Evolutionary conservation across 306 rosid species (phyloP), one percentile per base, ranked within the genome.

Genomic region (Gleditsia sinensis): DNA sequence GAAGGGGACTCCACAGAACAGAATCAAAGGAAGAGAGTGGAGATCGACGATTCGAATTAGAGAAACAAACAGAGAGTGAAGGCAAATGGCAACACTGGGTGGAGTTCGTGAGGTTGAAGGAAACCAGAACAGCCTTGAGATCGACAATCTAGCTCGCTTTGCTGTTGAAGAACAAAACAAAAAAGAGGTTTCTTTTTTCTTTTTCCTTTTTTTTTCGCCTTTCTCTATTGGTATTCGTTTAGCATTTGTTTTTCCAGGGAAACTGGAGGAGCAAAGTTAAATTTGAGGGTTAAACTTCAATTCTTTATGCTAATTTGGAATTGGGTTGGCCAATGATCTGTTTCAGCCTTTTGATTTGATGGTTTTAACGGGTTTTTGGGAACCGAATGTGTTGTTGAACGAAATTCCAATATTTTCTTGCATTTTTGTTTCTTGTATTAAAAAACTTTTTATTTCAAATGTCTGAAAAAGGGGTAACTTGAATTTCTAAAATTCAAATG

Each of bases 111-210:
- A 56, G 6, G 75, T 65, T 0, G 23, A 60, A 3, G 81, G 67
- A 71, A 76, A 8, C 72, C 72, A 72, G 23, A 81, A 81, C 67
- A 77, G 25, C 69, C 21, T 72, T 16, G 67, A 58, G 82, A 76
- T 81, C 65, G 76, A 81, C 6, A 9, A 9, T 59, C 85, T 81
- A 11, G 85, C 85, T 49, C 85, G 85, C 25, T 81, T 57, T 43
- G 85, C 82, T 51, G 76, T 82, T 25, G 76, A 77, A n/a, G 73
- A 82, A 24, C 79, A 82, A 79, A 82, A 82, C 76, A 72, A 72
- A 54, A 82, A 77, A 67, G 23, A 77, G 82, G 85, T 81, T 63
- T 2, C n/a, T 9, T 0, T 51, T n/a, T 59, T n/a, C 12, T 50
- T 51, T n/a, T 36, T 51, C 9, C n/a, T n/a, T 36, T 17, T 7